A percentile compares a stretch with the other conserved stretches of the same genome.
Evolutionary conservation across 1,284 basidiomycete genomes (phyloP).

Genomic region (Trametes sp.): DNA sequence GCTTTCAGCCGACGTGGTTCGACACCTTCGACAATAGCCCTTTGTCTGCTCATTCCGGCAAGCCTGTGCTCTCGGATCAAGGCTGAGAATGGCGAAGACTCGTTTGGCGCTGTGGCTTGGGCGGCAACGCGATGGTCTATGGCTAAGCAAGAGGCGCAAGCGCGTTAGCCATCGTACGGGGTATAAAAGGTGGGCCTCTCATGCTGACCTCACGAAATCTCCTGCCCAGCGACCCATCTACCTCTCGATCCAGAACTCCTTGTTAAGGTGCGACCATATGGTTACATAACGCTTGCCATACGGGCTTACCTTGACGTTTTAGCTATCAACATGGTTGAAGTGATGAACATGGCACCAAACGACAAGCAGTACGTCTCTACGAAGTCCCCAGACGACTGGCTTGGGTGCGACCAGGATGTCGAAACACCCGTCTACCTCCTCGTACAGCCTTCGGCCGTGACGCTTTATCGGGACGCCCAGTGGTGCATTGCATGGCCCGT

Average conservation of each 20-base stretch:
- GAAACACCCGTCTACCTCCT: conserved; percentile 22
- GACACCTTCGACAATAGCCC: neutral
- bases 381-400: conserved; percentile 21
- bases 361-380: neutral
- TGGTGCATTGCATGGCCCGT: conserved; percentile 27
- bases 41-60: neutral
- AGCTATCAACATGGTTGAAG: neutral
- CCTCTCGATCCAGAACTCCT: neutral
- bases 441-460: conserved; percentile 3
- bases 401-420: conserved; percentile 27
- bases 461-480: neutral
- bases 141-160: neutral
- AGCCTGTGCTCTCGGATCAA: neutral
- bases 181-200: neutral
- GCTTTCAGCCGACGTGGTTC: neutral
- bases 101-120: neutral
- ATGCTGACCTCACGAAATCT: neutral
- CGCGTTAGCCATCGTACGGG: neutral
- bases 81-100: neutral
- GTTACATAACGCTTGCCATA: neutral
- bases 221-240: neutral
- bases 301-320: neutral
- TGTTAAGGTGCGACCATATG: neutral
- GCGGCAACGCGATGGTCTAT: neutral
- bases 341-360: neutral